Percentiles rank a stretch among this genome's conserved stretches.
These are phyloP conservation scores for Rhizoctonia solani DNA, from an alignment of 1,284 basidiomycete species.

Conservation along the genomic window DNA sequence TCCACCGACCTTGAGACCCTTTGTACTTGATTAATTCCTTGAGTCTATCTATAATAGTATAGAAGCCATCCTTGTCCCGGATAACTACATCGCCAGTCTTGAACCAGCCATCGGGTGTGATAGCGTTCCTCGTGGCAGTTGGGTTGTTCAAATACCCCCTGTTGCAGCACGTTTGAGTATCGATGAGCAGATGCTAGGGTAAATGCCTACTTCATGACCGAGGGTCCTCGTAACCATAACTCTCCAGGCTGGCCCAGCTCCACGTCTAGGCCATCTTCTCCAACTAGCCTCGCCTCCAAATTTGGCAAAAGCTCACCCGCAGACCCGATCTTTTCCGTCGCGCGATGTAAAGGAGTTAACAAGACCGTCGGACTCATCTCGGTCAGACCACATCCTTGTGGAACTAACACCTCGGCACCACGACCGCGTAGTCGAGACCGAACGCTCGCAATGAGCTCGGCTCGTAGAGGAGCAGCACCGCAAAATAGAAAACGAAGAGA, in stretches of 20 bases:
- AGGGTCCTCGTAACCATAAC: slow-evolving; percentile 77
- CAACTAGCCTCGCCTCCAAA: slow-evolving; percentile 75
- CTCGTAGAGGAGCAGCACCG: slow-evolving; percentile 82
- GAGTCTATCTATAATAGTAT: slow-evolving; percentile 66
- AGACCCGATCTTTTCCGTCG: slow-evolving; percentile 56
- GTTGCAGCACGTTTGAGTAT: background rate
- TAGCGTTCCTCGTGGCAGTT: slow-evolving; percentile 65
- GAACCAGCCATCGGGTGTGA: slow-evolving; percentile 78
- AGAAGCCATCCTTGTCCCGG: slow-evolving; percentile 65
- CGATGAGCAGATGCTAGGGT: background rate
- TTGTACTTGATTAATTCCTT: slow-evolving; percentile 88
- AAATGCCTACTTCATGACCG: slow-evolving; percentile 68
- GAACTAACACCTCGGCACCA: slow-evolving; percentile 47
- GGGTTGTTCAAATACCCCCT: slow-evolving; percentile 62
- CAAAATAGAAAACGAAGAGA: slow-evolving; percentile 65
- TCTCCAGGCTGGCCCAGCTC: slow-evolving; percentile 68
- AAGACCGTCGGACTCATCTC: slow-evolving; percentile 54
- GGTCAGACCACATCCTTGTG: slow-evolving; percentile 74
- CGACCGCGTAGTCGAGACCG: slow-evolving; percentile 49
- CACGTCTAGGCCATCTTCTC: slow-evolving; percentile 55
- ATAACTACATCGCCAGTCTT: slow-evolving; percentile 80
- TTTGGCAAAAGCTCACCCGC: slow-evolving; percentile 78
- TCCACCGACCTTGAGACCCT: too few species aligned
- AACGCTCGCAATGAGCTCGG: slow-evolving; percentile 58
- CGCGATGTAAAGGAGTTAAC: background rate